A percentile compares a stretch with the other conserved stretches of the same genome.
phyloP scores from a whole-genome alignment of 179 eudicot species.

The Vitellaria paradoxa region DNA sequence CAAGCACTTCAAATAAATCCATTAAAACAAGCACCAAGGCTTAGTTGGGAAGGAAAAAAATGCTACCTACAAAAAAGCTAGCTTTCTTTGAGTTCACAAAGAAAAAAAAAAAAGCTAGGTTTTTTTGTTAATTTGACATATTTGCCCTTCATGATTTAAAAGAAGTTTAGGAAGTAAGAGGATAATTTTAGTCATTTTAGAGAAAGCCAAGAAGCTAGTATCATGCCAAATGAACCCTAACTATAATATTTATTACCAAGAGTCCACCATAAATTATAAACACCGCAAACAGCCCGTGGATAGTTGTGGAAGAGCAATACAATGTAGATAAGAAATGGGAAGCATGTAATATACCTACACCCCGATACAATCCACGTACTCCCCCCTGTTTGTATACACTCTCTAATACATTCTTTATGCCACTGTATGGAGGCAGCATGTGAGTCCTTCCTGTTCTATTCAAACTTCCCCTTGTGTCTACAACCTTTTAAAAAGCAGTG shows the following conservation, averaged over 20 bases:
- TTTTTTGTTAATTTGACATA: no score
- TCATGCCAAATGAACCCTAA: not conserved
- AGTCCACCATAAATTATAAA: not conserved
- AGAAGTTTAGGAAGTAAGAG: no score
- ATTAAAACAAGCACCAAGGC: no score
- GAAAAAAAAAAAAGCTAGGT: no score
- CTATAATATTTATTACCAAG: not conserved
- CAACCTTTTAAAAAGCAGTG: slow-evolving; percentile 45
- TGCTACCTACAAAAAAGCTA: no score
- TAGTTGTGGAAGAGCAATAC: not conserved
- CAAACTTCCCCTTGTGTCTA: slow-evolving; percentile 44
- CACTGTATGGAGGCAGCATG: slow-evolving; percentile 58
- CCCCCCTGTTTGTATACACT: slow-evolving; percentile 87
- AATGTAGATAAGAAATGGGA: not conserved
- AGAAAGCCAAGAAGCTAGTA: no score
- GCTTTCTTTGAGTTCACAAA: no score
- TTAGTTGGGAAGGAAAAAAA: no score
- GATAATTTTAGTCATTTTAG: no score
- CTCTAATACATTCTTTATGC: slow-evolving; percentile 70
- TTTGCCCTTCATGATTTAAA: no score
- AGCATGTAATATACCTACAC: slow-evolving; percentile 58
- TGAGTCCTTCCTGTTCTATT: slow-evolving; percentile 32
- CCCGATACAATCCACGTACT: slow-evolving; percentile 80
- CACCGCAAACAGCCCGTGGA: not conserved
- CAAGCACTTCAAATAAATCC: not conserved